Evolutionary conservation across 2,329 filamentous ascomycete genomes (phyloP), one percentile per base, ranked within the genome.

Genomic region (Trichoderma sp.): DNA sequence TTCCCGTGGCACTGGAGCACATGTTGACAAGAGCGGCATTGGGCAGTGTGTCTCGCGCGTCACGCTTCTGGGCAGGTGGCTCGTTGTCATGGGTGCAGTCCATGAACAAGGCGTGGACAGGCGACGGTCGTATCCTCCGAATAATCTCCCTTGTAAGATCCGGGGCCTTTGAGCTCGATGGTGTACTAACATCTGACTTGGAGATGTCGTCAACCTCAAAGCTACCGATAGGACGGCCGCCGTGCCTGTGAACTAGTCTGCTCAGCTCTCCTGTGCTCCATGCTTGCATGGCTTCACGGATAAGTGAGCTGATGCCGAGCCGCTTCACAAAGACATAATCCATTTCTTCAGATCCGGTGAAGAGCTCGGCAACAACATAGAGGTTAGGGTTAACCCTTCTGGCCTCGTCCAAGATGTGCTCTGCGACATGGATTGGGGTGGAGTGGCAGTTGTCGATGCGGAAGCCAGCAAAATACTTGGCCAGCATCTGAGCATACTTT

Each of bases 51-150:
- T 99, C 97, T 76, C 95, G 91, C 69, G 95, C 95, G 83, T 98
- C 95, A 56, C 97, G 91, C 84, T 98, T 98, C 84, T 99, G 96
- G 1, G 96, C 94, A 0, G 97, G 97, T 2, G 95, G 93, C 85
- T 99, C 96, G 80, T 99, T 99, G 85, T 99, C 97, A 83, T 99
- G 97, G 0, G 97, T 99, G 84, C 97, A 99, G 83, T 99, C 97
- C 95, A 98, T 98, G 85, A 99, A 98, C 1, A 99, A 87, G 1
- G 96, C 97, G 78, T 98, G 95, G 0, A 98, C 93, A 4, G 95
- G 94, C 4, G 92, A 94, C n/a, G 93, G 92, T 78, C 94, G 94
- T 83, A 99, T 95, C 77, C 89, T 93, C 78, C 93, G 93, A 78
- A 98, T 89, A 21, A 94, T 90, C 80, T 96, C 93, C 45, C 88